Base-by-base conservation (phyloP, 257 asterid species). In the Paulownia fortunei region DNA sequence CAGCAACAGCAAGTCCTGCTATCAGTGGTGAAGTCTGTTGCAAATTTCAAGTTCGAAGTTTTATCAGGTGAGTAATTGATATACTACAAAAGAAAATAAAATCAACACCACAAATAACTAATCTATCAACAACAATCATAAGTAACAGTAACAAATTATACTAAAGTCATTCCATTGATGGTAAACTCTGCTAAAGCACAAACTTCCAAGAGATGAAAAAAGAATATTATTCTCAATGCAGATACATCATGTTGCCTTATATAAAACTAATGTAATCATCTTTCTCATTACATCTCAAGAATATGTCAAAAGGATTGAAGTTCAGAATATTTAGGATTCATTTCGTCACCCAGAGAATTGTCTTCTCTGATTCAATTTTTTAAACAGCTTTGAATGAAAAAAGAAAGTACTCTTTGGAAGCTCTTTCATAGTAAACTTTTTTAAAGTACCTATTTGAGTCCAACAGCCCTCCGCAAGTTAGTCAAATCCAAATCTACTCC, bases 1-100 rank as follows among this genome's bases (percentile, higher is more conserved):
- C 92, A 7, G 96, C 92, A 54, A 92, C 76, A n/a, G 95, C 88
- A 79, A 84, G 32, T 58, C 97, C 97, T 49, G 88, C 94, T 26
- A 92, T 72, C 41, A 92, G 69, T 2, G 96, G 92, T 37, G 90
- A 16, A 55, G 79, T 51, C 97, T 92, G 87, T 74, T 11, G 66
- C 70, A 74, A 61, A 82, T 41, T 69, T 51, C 73, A 56, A 63
- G 72, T 44, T 26, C 24, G 41, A 62, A 70, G 46, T 82, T 51
- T 72, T 54, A 59, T 67, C 54, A 52, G 62, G 58, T 52, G 54
- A 47, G 56, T 12, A 47, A 46, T 61, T 49, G 30, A 39, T 5
- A 65, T 26, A 71, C 15, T n/a, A 12, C n/a, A 68, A 64, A 18
- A 16, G 34, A 10, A 73, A 51, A 32, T 18, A 63, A 60, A 32